Evolutionary conservation across 1,284 basidiomycete species (phyloP).

Genomic region (Ustilago shanxiensis): DNA sequence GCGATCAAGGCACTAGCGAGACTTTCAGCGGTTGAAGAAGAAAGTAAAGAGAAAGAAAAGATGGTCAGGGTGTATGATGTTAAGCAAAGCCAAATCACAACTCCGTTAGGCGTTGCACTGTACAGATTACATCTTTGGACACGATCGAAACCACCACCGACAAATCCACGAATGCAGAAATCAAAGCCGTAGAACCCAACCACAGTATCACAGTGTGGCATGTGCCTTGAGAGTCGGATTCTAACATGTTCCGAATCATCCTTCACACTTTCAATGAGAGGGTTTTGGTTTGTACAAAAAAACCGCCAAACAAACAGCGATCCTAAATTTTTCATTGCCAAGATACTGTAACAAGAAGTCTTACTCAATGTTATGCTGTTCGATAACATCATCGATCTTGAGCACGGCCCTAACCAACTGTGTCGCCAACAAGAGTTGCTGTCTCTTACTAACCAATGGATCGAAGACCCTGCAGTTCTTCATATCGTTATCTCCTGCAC

Average conservation of each 20-base stretch:
- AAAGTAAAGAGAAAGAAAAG: neutral
- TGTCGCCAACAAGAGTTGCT: conserved; percentile 96
- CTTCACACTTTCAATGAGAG: too few species aligned
- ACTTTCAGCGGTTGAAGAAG: neutral
- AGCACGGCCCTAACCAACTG: conserved; percentile 77
- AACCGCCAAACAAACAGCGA: neutral
- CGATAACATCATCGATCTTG: conserved; percentile 70
- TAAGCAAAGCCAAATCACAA: conserved; percentile 16
- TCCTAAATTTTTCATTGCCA: neutral
- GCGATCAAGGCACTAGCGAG: neutral
- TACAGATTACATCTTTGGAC: conserved; percentile 42
- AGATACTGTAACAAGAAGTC: too few species aligned
- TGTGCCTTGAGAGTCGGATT: too few species aligned
- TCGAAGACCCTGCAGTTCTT: conserved; percentile 97
- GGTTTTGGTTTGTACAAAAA: neutral
- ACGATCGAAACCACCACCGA: neutral
- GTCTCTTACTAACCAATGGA: conserved; percentile 94
- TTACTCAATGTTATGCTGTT: conserved; percentile 63
- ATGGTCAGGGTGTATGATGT: neutral
- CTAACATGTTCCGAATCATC: too few species aligned
- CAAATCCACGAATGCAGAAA: neutral
- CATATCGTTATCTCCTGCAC: conserved; percentile 84
- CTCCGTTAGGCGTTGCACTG: conserved; percentile 29
- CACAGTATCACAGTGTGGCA: too few species aligned
- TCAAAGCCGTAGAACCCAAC: neutral